Evolutionary conservation across 2,329 filamentous ascomycete genomes (phyloP).

Genomic region (Tolypocladium ophioglossoides): DNA sequence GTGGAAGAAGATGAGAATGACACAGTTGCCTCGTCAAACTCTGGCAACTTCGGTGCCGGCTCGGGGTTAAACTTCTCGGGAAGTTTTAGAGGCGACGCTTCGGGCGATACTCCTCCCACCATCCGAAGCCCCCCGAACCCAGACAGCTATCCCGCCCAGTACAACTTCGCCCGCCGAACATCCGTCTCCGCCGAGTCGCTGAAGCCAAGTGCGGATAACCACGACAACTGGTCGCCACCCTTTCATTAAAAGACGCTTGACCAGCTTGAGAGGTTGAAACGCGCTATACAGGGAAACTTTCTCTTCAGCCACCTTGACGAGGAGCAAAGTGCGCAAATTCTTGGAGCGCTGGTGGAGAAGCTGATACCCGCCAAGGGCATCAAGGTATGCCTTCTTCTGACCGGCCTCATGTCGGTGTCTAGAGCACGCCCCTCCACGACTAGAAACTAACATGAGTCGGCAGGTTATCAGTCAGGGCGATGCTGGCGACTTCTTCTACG

Average conservation of each 20-base stretch:
- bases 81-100: constrained; percentile 43
- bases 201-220: constrained; percentile 72
- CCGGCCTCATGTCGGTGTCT: not conserved
- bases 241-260: constrained; percentile 73
- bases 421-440: not conserved
- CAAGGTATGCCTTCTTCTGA: constrained; percentile 35
- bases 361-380: constrained; percentile 85
- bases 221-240: constrained; percentile 86
- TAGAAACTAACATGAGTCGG: constrained; percentile 11
- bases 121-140: constrained; percentile 41
- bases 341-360: constrained; percentile 89
- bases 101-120: constrained; percentile 33
- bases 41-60: constrained; percentile 29
- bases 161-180: constrained; percentile 85
- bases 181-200: constrained; percentile 96
- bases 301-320: constrained; percentile 92
- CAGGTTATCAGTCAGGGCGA: constrained; percentile 94
- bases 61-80: constrained; percentile 33
- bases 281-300: constrained; percentile 81
- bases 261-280: constrained; percentile 68
- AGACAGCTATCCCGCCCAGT: constrained; percentile 78
- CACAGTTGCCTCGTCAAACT: constrained; percentile 50
- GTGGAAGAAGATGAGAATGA: constrained; percentile 82
- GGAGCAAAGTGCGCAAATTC: constrained; percentile 76
- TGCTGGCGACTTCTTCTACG: constrained; percentile 94